Evolutionary conservation across 495 filamentous ascomycete species (phyloP), one percentile per base, ranked within the genome.

Genomic region (Clohesyomyces aquaticus): DNA sequence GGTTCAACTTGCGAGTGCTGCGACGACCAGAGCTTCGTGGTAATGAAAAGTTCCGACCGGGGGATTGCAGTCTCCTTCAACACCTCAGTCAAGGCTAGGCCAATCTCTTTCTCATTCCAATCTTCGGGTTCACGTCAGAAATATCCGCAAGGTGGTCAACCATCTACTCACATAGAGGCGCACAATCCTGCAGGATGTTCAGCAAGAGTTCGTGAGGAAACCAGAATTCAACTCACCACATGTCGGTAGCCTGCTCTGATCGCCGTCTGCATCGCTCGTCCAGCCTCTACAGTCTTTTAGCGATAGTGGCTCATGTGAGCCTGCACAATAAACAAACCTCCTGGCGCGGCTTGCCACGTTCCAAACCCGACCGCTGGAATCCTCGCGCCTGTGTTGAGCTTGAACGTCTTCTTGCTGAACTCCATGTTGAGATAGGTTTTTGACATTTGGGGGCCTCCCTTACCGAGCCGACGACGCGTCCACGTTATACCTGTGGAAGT

Each of bases 41-140:
- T 65, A 19, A 65, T 59, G 54, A 58, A 65, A 46, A 65, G 26
- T 4, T 59, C 46, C 25, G 45, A 51, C 14, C 62, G 45, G 12
- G 62, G 48, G 11, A 59, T 45, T 4, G 4, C 10, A 21, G 55
- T 65, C 23, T 52, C 55, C 19, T 59, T 28, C 8, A 65, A 21
- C 38, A 45, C 54, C n/a, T 41, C 43, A 18, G 56, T 32, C 2
- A 65, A 18, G 21, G 46, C 46, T 16, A 27, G 11, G 10, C 62
- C 62, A 26, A 65, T 54, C 51, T 65, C 62, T 32, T 59, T 59
- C 29, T 65, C 62, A 26, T 65, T 65, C 47, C 62, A 46, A 28
- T 65, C 47, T 60, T 38, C 9, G 23, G 3, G 27, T 50, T 19
- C 11, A 12, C 19, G 28, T 60, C 45, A 60, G 46, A 29, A 43